Percentiles rank a stretch among this genome's conserved stretches.
phyloP scores from a whole-genome alignment of 257 asterid species.

The Capsicum baccatum region DNA sequence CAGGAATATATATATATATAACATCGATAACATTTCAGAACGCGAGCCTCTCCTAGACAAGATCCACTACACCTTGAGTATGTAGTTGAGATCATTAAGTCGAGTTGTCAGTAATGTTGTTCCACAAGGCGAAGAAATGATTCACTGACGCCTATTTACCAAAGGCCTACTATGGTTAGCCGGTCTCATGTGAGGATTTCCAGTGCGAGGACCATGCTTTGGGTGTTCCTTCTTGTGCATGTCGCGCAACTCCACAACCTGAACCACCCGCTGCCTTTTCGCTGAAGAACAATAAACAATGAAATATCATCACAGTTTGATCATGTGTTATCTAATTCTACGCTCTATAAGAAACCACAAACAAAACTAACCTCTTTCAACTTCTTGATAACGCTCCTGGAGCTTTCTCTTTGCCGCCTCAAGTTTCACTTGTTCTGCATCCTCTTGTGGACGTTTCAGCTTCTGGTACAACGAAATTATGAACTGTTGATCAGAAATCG shows the following conservation, averaged over 20 bases:
- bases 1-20: too few relatives aligned
- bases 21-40: too few relatives aligned
- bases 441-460: slow-evolving; percentile 47
- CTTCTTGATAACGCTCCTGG: slow-evolving; percentile 84
- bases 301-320: slow-evolving; percentile 11
- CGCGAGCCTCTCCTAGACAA: too few relatives aligned
- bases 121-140: slow-evolving; percentile 18
- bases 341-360: too few relatives aligned
- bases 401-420: slow-evolving; percentile 90
- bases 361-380: slow-evolving; percentile 67
- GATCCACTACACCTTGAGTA: too few relatives aligned
- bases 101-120: background rate
- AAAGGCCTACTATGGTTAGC: slow-evolving; percentile 63
- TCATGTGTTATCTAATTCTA: background rate
- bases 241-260: slow-evolving; percentile 69
- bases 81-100: background rate
- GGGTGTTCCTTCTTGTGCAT: slow-evolving; percentile 67
- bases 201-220: slow-evolving; percentile 54
- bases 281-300: slow-evolving; percentile 46
- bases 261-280: slow-evolving; percentile 72
- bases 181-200: slow-evolving; percentile 59
- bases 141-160: slow-evolving; percentile 55
- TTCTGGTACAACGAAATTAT: slow-evolving; percentile 37
- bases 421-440: slow-evolving; percentile 46
- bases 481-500: background rate